These are phyloP conservation scores for Pythium apleroticum DNA, from an alignment of 352 stramenopile genomes.

Conservation along the genomic window DNA sequence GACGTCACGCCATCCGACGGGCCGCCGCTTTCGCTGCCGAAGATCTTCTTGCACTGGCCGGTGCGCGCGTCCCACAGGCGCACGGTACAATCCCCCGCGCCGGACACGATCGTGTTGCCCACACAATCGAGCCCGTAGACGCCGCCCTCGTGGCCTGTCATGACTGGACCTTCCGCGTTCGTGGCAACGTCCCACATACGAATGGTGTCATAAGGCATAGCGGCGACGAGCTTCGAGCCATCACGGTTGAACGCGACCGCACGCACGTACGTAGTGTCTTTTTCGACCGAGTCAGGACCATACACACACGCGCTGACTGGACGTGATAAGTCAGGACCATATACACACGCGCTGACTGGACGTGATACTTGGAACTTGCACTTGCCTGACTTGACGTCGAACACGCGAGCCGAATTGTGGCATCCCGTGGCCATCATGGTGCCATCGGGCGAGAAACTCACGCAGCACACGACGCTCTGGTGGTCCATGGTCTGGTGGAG, in stretches of 20 bases:
- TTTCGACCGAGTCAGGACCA: conserved; percentile 52
- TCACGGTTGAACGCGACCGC: conserved; percentile 85
- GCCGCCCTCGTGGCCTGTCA: conserved; percentile 83
- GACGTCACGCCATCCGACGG: conserved; percentile 82
- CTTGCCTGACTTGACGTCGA: conserved; percentile 83
- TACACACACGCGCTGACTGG: no score
- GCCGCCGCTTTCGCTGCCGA: conserved; percentile 77
- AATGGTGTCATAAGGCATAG: conserved; percentile 88
- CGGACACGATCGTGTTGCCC: conserved; percentile 84
- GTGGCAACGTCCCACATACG: conserved; percentile 85
- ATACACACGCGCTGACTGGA: conserved; percentile 47
- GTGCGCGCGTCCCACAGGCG: conserved; percentile 82
- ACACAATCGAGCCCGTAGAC: conserved; percentile 89
- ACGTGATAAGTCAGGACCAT: no score
- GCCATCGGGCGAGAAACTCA: conserved; percentile 81
- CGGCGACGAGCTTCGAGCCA: conserved; percentile 79
- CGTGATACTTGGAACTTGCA: conserved; percentile 81
- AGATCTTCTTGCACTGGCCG: conserved; percentile 83
- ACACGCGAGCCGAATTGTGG: conserved; percentile 86
- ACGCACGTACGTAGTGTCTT: conserved; percentile 79
- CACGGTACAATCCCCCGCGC: conserved; percentile 79
- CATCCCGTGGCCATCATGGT: conserved; percentile 86
- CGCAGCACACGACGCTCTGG: conserved; percentile 86
- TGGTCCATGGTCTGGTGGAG: conserved; percentile 90
- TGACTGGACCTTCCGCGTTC: conserved; percentile 78